Base-by-base conservation (phyloP, 2,329 filamentous ascomycete genomes). In the Cryphonectria radicalis region DNA sequence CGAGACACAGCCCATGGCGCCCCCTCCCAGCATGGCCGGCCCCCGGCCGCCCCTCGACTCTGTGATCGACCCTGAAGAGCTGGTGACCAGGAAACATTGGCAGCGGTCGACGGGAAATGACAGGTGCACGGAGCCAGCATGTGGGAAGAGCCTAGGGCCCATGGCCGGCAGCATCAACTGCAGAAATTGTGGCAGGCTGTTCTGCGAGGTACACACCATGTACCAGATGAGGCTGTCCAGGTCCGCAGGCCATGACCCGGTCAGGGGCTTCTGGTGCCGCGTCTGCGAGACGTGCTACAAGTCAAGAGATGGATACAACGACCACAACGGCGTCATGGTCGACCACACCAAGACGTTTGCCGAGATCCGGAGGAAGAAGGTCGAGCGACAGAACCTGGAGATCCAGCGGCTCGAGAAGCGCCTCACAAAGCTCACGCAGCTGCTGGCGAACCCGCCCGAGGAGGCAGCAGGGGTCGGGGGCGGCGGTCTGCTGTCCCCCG, bases 201-300 rank as follows among this genome's bases (percentile, higher is more conserved):
- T 98, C 79, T 99, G 96, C 81, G 96, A 98, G 78, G 93, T 95
- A 76, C 96, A 99, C 80, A 98, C 96, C 67, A 97, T 99, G 95
- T 99, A 98, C 79, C 95, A 99, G 83, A 98, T 98, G 93, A 98
- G 97, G 84, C 86, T 99, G 14, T 97, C 95, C 11, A 87, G 95
- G 69, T 92, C 94, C 42, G 96, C 96, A 4, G 88, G 91, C 71
- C 94, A 98, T 81, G 96, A 99, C 74, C 95, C 96, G 0, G 89
- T 96, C 1, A 86, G 95, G 73, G 96, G 96, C 10, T 89, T 93
- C 76, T 99, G 96, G 96, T 97, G 93, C 76, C 85, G 96, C 67
- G 95, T 98, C 1, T 99, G 96, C 79, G 96, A 99, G 83, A 98
- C 96, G n/a, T 99, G 96, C 82, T 99, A 96, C 83, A 98, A 98